Evolutionary conservation across 2,329 filamentous ascomycete species (phyloP), one percentile per base, ranked within the genome.

Genomic region (Botrytis galanthina): DNA sequence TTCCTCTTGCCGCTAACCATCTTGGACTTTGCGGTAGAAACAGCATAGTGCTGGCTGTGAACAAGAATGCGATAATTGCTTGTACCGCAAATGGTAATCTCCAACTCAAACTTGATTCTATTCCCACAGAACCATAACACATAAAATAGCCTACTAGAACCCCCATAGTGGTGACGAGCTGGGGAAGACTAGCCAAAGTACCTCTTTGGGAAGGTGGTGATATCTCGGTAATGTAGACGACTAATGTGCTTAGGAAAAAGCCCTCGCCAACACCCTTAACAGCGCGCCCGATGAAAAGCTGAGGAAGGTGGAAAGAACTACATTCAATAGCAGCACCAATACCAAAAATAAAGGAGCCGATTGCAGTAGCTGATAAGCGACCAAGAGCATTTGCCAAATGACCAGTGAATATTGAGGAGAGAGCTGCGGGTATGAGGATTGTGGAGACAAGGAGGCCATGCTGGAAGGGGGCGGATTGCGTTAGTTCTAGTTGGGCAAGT

Each of bases 151-250:
- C 89, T 0, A 83, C 64, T 16, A 85, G 85, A 3, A 90, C 79
- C 0, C 87, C 88, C 1, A 85, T 67, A 0, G 85, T 85, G 4
- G 84, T 84, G 62, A 88, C 78, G 67, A 90, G 82, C 75, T 90
- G 88, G 0, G 87, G 86, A 6, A 86, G 79, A 0, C 86, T 85
- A 0, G 85, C 84, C 3, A 91, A 78, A 0, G 84, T 81, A 0
- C 88, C 89, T 42, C 89, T 81, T 6, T 82, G 80, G 6, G 80
- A 81, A 1, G 84, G 81, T 0, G 88, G 89, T 1, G 88, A 86
- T 26, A 91, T 88, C 79, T 91, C 89, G 73, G 86, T 87, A 39
- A 91, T 87, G 75, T 90, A 85, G 78, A 90, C 87, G 16, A 84
- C 83, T 37, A 88, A 79, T n/a, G 84, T 88, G n/a, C 85, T 85